Base-by-base conservation (phyloP, 2,329 filamentous ascomycete species). In the Tolypocladium amazonense region DNA sequence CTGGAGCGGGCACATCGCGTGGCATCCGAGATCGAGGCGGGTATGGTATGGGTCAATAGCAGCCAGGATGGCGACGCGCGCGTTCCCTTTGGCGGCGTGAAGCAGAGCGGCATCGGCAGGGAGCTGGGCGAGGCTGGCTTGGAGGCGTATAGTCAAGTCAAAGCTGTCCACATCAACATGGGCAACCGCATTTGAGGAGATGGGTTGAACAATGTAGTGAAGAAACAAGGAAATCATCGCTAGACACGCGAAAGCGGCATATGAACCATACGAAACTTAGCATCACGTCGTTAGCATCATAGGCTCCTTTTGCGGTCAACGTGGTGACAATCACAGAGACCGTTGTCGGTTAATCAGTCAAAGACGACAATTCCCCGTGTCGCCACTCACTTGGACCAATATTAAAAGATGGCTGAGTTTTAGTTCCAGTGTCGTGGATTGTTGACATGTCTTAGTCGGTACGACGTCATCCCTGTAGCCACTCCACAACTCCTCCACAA, bases 1-100 rank as follows among this genome's bases (percentile, higher is more conserved):
- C 75, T 88, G 57, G 78, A 75, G 59, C 72, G 73, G 35, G 73
- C 77, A 2, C 79, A 81, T 62, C 74, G 75, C 18, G 74, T 79
- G 0, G 77, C 82, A 4, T 79, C 80, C 61, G 79, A 79, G n/a
- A 81, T 88, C 57, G 82, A 88, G 69, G 78, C 83, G 1, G 85
- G 85, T 35, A 80, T 79, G 76, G 77, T 81, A n/a, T 81, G 78
- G 79, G 75, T 81, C 62, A 81, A 81, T 65, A 76, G 74, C 0
- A 76, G 72, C 9, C 76, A 78, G 43, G 76, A 79, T 54, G 74
- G 71, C 0, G 76, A 79, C 27, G 70, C 75, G 58, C 67, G 75
- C 2, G 71, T 79, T 35, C 77, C 77, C 0, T 79, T 79, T 59
- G 77, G 77, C 12, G 77, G 77, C 4, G 73, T 78, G 12, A 79